Conservation (phyloP, 257 asterid genomes). For the Prunella vulgaris region DNA sequence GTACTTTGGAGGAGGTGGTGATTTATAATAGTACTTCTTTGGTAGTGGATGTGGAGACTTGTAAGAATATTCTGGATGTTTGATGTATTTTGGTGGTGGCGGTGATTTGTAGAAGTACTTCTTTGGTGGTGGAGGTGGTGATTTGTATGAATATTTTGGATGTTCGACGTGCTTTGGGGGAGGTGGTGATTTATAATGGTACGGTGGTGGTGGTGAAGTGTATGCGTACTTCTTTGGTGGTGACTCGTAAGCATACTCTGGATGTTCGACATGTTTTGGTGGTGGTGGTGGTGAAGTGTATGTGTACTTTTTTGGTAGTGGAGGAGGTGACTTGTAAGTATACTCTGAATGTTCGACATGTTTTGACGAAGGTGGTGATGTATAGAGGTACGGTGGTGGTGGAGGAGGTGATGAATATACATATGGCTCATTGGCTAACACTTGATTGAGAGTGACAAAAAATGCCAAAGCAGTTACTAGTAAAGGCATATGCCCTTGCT, state of each 20-base stretch:
- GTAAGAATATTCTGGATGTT: background rate
- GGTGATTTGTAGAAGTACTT: background rate
- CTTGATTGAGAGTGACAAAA: background rate
- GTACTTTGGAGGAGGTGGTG: background rate
- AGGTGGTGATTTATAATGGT: background rate
- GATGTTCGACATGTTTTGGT: too few species aligned
- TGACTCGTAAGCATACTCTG: too few species aligned
- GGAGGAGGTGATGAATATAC: background rate
- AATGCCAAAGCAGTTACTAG: background rate
- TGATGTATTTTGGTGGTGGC: background rate
- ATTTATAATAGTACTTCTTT: background rate
- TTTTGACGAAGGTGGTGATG: too few species aligned
- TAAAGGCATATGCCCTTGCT: background rate
- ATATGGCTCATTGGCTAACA: background rate
- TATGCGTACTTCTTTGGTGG: background rate
- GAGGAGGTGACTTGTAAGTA: too few species aligned
- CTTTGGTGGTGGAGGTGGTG: background rate
- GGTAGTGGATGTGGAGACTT: too few species aligned
- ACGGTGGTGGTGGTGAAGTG: background rate
- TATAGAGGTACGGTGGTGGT: background rate
- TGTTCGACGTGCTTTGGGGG: background rate
- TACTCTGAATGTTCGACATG: too few species aligned
- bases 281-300: too few species aligned
- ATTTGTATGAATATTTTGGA: background rate
- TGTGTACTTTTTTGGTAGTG: too few species aligned